Evolutionary conservation across 1,284 basidiomycete species (phyloP), one percentile per base, ranked within the genome.

Genomic region (Rhodotorula glutinis): DNA sequence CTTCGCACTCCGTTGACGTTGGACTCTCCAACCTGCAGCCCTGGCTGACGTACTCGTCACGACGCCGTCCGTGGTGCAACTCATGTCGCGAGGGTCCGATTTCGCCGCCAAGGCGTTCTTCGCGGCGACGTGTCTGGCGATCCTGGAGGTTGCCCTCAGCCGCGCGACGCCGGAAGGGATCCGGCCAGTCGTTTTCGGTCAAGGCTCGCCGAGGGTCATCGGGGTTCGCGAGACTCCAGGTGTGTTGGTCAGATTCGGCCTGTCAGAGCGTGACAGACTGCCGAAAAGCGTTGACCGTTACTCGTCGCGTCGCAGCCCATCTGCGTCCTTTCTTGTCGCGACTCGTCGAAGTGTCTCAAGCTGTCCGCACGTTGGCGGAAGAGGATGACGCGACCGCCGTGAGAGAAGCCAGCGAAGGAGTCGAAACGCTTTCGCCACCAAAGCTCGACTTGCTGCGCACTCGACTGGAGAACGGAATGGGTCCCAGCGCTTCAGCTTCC

Each of bases 301-400:
- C n/a, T n/a, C n/a, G n/a, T n/a, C n/a, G n/a, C 33, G 33, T 38
- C 33, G 33, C 33, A 0, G 77, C 75, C 0, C 80, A 81, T 43
- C 80, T 90, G 4, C 81, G 82, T 2, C 86, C 87, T 27, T 82
- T 90, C 74, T 88, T 91, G 86, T 56, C 70, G 13, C 88, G 89
- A 76, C 80, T 91, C 2, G 83, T 79, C 13, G 79, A 79, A 4
- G 86, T 91, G 44, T 86, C 87, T 1, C 71, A 70, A 19, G 74
- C 74, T 38, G 86, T 83, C 29, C 58, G 40, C 70, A 81, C 79
- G 70, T 81, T 88, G 46, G 82, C 83, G 67, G 82, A 83, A 52
- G 82, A 84, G 74, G 89, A 91, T 77, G 82, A 84, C 49, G 73
- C 78, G 57, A 76, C 74, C 19, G 85, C 86, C 1, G 83, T 90